Percentiles rank a stretch among this genome's conserved stretches.
Evolutionary conservation across 208 protist genomes (phyloP).

Genomic region (Trypanosoma platydactyli): DNA sequence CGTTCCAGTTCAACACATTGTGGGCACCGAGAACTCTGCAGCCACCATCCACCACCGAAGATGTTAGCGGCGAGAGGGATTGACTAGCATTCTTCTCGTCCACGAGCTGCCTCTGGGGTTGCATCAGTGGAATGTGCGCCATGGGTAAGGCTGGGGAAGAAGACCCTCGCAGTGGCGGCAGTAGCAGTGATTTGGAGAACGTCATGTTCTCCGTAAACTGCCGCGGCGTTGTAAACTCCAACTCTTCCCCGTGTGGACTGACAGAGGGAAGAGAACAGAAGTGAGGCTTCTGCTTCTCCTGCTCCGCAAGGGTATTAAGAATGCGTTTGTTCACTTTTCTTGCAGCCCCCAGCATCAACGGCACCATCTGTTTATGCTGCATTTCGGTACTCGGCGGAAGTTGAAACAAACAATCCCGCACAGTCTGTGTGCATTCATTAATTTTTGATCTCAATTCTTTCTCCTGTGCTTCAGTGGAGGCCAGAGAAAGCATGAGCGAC

Average conservation of each 20-base stretch:
- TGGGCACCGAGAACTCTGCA: background rate
- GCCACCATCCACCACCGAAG: conserved; percentile 4
- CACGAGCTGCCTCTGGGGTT: background rate
- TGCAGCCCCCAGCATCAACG: conserved; percentile 1
- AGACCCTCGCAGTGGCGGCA: background rate
- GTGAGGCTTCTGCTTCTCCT: background rate
- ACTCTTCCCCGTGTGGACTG: background rate
- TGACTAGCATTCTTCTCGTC: background rate
- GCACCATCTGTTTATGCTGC: background rate
- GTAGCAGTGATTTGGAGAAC: background rate
- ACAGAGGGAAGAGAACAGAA: background rate
- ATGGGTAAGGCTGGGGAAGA: background rate
- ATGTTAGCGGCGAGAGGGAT: conserved; percentile 11
- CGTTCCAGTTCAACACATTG: conserved; percentile 1
- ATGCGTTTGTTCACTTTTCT: conserved; percentile 10
- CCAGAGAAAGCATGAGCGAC: background rate
- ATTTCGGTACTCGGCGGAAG: conserved; percentile 2
- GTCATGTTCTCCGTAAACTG: background rate
- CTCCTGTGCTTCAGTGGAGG: background rate
- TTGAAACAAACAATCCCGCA: conserved; percentile 16
- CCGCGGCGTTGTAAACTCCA: background rate
- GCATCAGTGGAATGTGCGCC: too few relatives aligned
- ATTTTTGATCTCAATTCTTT: conserved; percentile 2
- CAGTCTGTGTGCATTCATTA: background rate
- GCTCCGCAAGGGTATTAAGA: conserved; percentile 16